phyloP scores from a whole-genome alignment of 2,329 filamentous ascomycete genomes.

The Aureobasidium uvarum region DNA sequence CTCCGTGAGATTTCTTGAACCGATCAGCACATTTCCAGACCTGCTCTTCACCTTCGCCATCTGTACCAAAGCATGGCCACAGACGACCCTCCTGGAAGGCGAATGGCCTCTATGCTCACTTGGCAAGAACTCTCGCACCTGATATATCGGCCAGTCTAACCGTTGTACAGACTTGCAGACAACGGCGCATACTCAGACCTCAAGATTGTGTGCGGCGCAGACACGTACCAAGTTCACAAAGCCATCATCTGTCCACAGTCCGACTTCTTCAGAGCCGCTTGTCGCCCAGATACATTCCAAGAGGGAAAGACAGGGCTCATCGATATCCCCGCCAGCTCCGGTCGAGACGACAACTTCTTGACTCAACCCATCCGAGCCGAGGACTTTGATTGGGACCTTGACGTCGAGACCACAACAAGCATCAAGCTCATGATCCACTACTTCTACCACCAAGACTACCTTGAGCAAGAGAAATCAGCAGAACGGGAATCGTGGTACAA shows the following conservation, averaged over 20 bases:
- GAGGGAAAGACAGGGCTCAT: not conserved
- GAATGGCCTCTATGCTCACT: not conserved
- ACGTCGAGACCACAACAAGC: not conserved
- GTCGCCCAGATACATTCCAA: constrained; percentile 24
- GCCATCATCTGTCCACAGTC: constrained; percentile 32
- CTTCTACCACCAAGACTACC: constrained; percentile 9
- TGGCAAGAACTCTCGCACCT: not conserved
- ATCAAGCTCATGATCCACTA: constrained; percentile 8
- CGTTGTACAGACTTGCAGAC: not conserved
- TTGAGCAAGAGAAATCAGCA: not conserved
- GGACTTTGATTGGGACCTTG: not conserved
- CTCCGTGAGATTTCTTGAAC: not conserved
- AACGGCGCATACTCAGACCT: constrained; percentile 31
- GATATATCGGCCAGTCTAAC: not conserved
- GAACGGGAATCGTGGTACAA: not conserved
- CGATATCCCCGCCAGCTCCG: not conserved
- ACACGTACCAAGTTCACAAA: constrained; percentile 32
- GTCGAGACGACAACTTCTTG: not conserved
- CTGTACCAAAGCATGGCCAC: not conserved
- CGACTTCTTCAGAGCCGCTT: constrained; percentile 32
- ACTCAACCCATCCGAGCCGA: not conserved
- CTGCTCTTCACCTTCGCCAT: not conserved
- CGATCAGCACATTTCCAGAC: not conserved
- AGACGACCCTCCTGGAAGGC: not conserved
- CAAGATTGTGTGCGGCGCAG: constrained; percentile 30